Percentiles rank a stretch among this genome's conserved stretches.
phyloP scores from a whole-genome alignment of 371 early-diverging fungal genomes.

The Syncephalis fuscata region DNA sequence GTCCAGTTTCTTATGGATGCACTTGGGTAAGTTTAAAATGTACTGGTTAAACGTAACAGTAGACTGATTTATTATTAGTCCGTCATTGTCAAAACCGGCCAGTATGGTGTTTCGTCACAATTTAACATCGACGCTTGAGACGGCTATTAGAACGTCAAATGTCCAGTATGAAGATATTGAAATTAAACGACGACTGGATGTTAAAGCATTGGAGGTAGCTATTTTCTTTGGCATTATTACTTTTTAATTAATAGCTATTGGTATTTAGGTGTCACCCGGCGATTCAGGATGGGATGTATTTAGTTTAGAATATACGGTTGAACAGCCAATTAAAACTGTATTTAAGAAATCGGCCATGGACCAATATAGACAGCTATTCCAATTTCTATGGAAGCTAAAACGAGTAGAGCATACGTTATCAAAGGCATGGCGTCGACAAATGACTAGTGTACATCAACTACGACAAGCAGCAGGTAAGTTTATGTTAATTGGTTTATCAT shows the following conservation, averaged over 20 bases:
- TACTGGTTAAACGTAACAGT: not conserved
- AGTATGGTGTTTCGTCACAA: conserved; percentile 71
- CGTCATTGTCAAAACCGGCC: conserved; percentile 54
- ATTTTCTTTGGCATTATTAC: not conserved
- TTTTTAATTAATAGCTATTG: not conserved
- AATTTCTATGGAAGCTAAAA: conserved; percentile 80
- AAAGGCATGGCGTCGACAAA: conserved; percentile 60
- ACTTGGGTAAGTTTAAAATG: conserved; percentile 38
- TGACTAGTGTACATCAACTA: conserved; percentile 38
- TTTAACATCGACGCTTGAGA: conserved; percentile 66
- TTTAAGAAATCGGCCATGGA: conserved; percentile 56
- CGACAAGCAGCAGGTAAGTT: not conserved
- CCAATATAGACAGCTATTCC: conserved; percentile 65
- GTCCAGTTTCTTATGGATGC: conserved; percentile 74
- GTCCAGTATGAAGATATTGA: conserved; percentile 76
- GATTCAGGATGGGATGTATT: conserved; percentile 90
- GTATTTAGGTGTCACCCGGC: conserved; percentile 35
- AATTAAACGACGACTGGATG: conserved; percentile 59
- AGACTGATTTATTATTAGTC: conserved; percentile 9
- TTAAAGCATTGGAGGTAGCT: conserved; percentile 40
- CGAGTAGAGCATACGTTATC: conserved; percentile 67
- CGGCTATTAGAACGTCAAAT: conserved; percentile 78
- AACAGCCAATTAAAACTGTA: conserved; percentile 73
- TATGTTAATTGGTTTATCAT: not conserved
- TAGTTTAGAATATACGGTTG: conserved; percentile 66